Conservation (phyloP, 495 filamentous ascomycete species). For the Penicillium herquei region DNA sequence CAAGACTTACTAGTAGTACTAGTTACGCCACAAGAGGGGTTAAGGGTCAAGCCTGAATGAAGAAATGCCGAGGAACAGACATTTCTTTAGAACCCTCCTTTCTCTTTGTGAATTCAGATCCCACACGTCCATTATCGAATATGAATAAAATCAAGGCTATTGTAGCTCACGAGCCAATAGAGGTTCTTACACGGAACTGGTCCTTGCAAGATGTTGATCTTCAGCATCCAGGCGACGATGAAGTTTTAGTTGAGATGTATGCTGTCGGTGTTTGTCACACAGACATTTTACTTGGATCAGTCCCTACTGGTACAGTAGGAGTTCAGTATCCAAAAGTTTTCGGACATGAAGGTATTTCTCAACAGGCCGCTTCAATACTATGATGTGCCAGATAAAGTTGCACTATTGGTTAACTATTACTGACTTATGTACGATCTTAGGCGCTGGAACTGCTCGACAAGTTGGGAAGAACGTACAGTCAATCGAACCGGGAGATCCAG, state of each 20-base stretch:
- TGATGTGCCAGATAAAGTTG: background rate
- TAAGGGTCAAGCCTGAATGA: no score
- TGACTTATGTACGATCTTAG: conserved; percentile 4
- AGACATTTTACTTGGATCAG: conserved; percentile 25
- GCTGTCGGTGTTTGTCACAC: conserved; percentile 45
- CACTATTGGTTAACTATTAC: background rate
- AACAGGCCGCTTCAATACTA: background rate
- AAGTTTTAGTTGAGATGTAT: conserved; percentile 38
- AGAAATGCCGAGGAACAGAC: no score
- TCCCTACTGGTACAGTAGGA: conserved; percentile 8
- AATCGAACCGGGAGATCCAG: conserved; percentile 41
- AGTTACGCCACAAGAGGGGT: no score
- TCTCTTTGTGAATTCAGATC: background rate
- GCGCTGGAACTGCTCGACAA: conserved; percentile 41
- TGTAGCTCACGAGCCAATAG: conserved; percentile 16
- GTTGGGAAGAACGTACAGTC: conserved; percentile 39
- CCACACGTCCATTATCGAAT: background rate
- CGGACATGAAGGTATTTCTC: conserved; percentile 25
- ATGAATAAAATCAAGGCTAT: conserved; percentile 17
- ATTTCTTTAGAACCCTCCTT: background rate
- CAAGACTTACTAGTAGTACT: no score
- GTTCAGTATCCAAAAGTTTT: conserved; percentile 22
- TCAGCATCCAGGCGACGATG: conserved; percentile 25
- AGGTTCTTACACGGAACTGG: conserved; percentile 11
- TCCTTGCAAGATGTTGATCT: conserved; percentile 29